These are phyloP conservation scores for Acacia acuminata DNA, from an alignment of 306 rosid species.

Conservation along the genomic window DNA sequence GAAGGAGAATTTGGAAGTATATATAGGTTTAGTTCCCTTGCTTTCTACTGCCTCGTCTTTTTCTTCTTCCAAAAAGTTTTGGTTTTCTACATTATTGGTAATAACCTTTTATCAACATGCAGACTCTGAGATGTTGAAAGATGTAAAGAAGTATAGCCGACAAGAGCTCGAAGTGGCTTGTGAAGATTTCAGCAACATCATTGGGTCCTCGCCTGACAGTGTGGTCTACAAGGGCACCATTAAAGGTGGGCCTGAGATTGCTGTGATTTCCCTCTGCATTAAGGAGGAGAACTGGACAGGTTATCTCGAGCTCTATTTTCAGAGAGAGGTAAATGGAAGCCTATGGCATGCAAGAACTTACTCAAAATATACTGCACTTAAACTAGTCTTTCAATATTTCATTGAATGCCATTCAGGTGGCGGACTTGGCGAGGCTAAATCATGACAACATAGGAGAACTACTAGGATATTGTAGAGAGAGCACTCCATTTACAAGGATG, in stretches of 20 bases:
- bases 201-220: constrained; percentile 97
- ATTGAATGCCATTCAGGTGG: constrained; percentile 59
- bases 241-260: constrained; percentile 96
- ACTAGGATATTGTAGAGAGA: constrained; percentile 88
- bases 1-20: constrained; percentile 61
- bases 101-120: constrained; percentile 26
- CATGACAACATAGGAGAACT: constrained; percentile 81
- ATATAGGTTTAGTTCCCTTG: constrained; percentile 59
- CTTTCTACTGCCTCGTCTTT: constrained; percentile 5
- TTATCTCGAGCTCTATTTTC: constrained; percentile 86
- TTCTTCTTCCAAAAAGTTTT: constrained; percentile 17
- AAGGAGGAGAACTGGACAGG: constrained; percentile 92
- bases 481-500: constrained; percentile 89
- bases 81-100: constrained; percentile 9
- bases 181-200: constrained; percentile 97
- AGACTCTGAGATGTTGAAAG: constrained; percentile 85
- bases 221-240: constrained; percentile 90
- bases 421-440: constrained; percentile 76
- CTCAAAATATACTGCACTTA: background rate
- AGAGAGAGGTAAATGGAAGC: constrained; percentile 71
- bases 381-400: constrained; percentile 4
- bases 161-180: constrained; percentile 98
- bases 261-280: constrained; percentile 88
- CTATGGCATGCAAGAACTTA: constrained; percentile 4
- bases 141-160: constrained; percentile 68